A percentile compares a stretch with the other conserved stretches of the same genome.
Evolutionary conservation across 768 basidiomycete genomes (phyloP).

Genomic region (Russula earlei): DNA sequence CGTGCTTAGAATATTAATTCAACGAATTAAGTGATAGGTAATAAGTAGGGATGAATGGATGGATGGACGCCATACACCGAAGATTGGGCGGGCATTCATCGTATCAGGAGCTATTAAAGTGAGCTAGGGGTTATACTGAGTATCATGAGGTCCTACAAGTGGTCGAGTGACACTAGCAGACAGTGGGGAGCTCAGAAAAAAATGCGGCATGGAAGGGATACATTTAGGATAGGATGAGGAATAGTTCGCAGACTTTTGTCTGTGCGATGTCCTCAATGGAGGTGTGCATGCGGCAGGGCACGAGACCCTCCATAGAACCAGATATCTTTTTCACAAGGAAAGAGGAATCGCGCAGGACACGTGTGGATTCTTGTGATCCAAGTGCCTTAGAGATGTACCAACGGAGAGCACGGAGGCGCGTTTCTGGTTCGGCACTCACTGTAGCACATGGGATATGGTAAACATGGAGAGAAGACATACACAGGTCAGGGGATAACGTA

Average conservation of each 20-base stretch:
- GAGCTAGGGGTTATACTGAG: background rate
- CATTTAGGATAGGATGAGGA: constrained; percentile 7
- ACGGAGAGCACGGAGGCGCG: constrained; percentile 13
- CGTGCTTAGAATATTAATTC: background rate
- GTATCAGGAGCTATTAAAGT: background rate
- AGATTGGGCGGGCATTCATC: background rate
- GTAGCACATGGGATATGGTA: background rate
- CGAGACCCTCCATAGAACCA: background rate
- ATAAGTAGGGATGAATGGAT: too few species aligned
- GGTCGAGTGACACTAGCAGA: background rate
- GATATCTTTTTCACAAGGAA: background rate
- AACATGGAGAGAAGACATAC: background rate
- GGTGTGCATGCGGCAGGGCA: constrained; percentile 8
- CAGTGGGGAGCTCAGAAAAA: background rate
- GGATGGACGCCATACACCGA: background rate
- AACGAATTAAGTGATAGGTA: constrained; percentile 1
- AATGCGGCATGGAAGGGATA: too few species aligned
- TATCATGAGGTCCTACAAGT: background rate
- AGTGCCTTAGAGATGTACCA: constrained; percentile 15
- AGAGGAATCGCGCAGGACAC: constrained; percentile 7
- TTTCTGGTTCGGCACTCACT: constrained; percentile 12
- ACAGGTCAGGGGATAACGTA: background rate
- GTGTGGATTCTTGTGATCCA: constrained; percentile 7
- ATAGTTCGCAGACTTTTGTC: constrained; percentile 3
- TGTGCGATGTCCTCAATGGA: constrained; percentile 11